phyloP scores from a whole-genome alignment of 2,329 filamentous ascomycete genomes.

The Botryotinia calthae region DNA sequence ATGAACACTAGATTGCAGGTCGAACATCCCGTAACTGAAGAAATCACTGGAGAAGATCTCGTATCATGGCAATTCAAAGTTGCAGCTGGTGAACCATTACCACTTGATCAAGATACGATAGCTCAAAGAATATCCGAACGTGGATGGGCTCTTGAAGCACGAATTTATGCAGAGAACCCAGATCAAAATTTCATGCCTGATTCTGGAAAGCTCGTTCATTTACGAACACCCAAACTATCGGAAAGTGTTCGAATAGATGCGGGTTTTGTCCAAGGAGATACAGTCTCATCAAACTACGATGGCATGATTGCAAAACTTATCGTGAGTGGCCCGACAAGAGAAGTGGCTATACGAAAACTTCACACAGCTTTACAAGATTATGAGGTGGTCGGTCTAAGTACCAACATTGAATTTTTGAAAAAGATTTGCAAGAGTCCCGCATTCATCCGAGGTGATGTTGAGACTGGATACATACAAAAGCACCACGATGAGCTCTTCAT shows the following conservation, averaged over 20 bases:
- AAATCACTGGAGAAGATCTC: constrained; percentile 72
- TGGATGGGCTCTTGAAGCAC: constrained; percentile 89
- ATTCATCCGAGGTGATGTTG: constrained; percentile 84
- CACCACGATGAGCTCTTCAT: constrained; percentile 77
- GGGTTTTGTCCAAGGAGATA: constrained; percentile 87
- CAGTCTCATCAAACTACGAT: constrained; percentile 92
- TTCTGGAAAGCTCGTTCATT: constrained; percentile 81
- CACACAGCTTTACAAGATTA: constrained; percentile 79
- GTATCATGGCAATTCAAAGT: constrained; percentile 96
- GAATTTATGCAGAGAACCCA: constrained; percentile 96
- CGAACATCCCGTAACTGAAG: constrained; percentile 90
- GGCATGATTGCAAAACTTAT: constrained; percentile 99
- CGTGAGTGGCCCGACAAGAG: constrained; percentile 74
- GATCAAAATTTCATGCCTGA: constrained; percentile 90
- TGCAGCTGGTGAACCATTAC: constrained; percentile 67
- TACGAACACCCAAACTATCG: constrained; percentile 67
- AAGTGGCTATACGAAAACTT: constrained; percentile 80
- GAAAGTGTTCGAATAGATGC: constrained; percentile 86
- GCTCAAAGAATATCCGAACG: constrained; percentile 67
- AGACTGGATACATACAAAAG: constrained; percentile 95
- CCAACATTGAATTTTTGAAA: constrained; percentile 97
- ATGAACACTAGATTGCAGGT: constrained; percentile 91
- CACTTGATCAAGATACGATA: constrained; percentile 63
- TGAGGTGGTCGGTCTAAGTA: constrained; percentile 87
- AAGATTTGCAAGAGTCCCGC: constrained; percentile 75